Conservation (phyloP, 2,329 filamentous ascomycete genomes). For the Ophiosphaerella narmari region DNA sequence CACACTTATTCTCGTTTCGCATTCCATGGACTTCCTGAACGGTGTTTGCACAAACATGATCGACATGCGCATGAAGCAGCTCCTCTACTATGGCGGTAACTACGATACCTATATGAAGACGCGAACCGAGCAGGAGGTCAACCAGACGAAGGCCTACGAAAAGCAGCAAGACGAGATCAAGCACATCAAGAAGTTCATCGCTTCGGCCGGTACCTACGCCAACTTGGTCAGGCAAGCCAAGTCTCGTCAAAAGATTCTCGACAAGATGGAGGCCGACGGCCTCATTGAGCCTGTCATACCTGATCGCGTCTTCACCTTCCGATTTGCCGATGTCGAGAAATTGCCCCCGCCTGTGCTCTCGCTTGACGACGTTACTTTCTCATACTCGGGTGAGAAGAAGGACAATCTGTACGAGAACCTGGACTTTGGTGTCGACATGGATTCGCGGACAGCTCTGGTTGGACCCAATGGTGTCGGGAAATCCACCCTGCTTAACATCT, state of each 20-base stretch:
- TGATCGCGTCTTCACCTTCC: constrained; percentile 94
- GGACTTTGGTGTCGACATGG: constrained; percentile 99
- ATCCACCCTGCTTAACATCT: constrained; percentile 91
- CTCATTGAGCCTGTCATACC: constrained; percentile 89
- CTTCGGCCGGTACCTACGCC: constrained; percentile 98
- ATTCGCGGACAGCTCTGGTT: constrained; percentile 94
- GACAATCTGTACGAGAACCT: constrained; percentile 97
- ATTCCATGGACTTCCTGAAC: constrained; percentile 99
- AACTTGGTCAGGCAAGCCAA: constrained; percentile 99
- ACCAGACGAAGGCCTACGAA: constrained; percentile 98
- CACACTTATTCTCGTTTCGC: constrained; percentile 93
- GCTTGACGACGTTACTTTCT: constrained; percentile 97
- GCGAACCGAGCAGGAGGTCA: constrained; percentile 88
- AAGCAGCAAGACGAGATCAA: constrained; percentile 99
- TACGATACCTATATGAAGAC: constrained; percentile 98
- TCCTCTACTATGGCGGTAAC: constrained; percentile 99
- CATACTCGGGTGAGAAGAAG: constrained; percentile 85
- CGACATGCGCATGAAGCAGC: constrained; percentile 88
- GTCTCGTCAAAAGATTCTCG: constrained; percentile 98
- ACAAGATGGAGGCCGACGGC: constrained; percentile 99
- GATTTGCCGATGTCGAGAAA: constrained; percentile 98
- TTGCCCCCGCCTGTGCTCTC: constrained; percentile 96
- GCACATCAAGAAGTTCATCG: constrained; percentile 99
- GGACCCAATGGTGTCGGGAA: constrained; percentile 99
- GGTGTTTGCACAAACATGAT: constrained; percentile 99